Evolutionary conservation across 805 yeast genomes (phyloP), one percentile per base, ranked within the genome.

Genomic region (Candida koratica): DNA sequence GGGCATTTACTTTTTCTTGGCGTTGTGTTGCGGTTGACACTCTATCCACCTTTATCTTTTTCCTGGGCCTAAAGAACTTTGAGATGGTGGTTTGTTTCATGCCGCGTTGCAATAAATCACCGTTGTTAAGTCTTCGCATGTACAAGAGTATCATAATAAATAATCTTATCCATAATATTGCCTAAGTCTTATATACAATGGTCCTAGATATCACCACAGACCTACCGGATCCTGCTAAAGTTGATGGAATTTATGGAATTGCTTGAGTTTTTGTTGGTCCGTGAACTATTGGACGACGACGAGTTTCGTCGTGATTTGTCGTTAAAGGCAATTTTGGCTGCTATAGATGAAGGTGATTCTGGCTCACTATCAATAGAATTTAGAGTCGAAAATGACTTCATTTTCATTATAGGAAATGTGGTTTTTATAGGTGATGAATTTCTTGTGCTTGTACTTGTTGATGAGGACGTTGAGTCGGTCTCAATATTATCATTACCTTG

Each of bases 301-400:
- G 29, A 17, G 31, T 39, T 25, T 26, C 38, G 24, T 6, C 44
- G 25, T 4, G 51, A 38, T 4, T 59, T 52, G 2, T 50, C 33
- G 36, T 42, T 48, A 38, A 51, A 52, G 12, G 59, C 60, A 5
- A 50, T 34, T 38, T 51, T 52, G 6, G 57, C 57, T n/a, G 60
- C 60, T 12, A 55, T 48, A 4, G 62, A 51, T 2, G 54, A 49
- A 4, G 53, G 39, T 4, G 57, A 56, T 22, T 42, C 41, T 9
- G 29, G 17, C 11, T 25, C 38, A 26, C 28, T 22, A 16, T 34
- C 33, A 17, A 17, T 26, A 5, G 36, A 34, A 28, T 31, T 26
- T 8, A 36, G 28, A 4, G 41, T 30, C 12, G 36, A 37, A 18
- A 17, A 30, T 4, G 40, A 36, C 10, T 14, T 40, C 12, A 27